Percentiles rank a stretch among this genome's conserved stretches.
Evolutionary conservation across 805 yeast species (phyloP).

Genomic region (Cyberlindnera meyerae): DNA sequence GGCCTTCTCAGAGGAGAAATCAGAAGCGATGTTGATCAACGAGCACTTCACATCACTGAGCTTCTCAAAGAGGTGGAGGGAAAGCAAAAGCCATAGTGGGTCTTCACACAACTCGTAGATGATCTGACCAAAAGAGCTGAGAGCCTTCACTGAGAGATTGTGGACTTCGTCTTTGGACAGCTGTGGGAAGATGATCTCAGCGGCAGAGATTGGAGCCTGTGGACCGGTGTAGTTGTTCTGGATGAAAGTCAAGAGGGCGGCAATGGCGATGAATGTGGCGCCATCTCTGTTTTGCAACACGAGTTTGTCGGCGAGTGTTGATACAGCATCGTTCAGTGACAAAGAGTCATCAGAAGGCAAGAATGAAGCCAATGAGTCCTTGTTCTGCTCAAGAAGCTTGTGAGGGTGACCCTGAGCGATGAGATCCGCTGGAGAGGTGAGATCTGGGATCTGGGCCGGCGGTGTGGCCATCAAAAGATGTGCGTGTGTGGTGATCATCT

Average conservation of each 20-base stretch:
- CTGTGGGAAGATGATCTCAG: slow-evolving; percentile 25
- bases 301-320: slow-evolving; percentile 1
- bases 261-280: slow-evolving; percentile 35
- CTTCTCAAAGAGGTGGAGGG: slow-evolving; percentile 41
- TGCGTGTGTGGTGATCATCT: too few relatives aligned
- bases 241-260: slow-evolving; percentile 61
- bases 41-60: slow-evolving; percentile 30
- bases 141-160: slow-evolving; percentile 30
- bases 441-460: slow-evolving; percentile 5
- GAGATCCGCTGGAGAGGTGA: slow-evolving; percentile 7
- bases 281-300: slow-evolving; percentile 10
- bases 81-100: slow-evolving; percentile 40
- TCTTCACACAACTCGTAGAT: slow-evolving; percentile 58
- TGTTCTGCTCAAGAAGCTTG: slow-evolving; percentile 4
- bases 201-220: slow-evolving; percentile 36
- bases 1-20: slow-evolving; percentile 26
- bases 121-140: slow-evolving; percentile 61
- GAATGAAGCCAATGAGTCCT: slow-evolving; percentile 1
- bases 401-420: slow-evolving; percentile 9
- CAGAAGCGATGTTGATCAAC: slow-evolving; percentile 22
- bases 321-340: slow-evolving; percentile 8
- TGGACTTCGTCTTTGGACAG: slow-evolving; percentile 15
- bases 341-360: slow-evolving; percentile 4
- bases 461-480: slow-evolving; percentile 13
- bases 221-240: slow-evolving; percentile 88